Evolutionary conservation across 1,284 basidiomycete species (phyloP).

Genomic region (Abortiporus biennis): DNA sequence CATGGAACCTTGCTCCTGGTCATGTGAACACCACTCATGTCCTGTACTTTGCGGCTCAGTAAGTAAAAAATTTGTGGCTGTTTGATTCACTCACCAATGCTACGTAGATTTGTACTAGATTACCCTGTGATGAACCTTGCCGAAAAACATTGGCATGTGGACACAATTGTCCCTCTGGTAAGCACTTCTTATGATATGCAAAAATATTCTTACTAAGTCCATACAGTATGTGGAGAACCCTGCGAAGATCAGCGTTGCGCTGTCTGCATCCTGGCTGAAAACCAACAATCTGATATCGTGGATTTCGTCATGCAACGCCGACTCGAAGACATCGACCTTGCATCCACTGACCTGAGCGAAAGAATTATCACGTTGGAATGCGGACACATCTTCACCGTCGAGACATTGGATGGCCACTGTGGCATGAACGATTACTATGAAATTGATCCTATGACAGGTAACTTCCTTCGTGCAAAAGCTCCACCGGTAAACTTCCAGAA

Average conservation of each 20-base stretch:
- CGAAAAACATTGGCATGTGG: constrained; percentile 42
- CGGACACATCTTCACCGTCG: constrained; percentile 61
- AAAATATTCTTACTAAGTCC: constrained; percentile 8
- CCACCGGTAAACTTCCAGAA: constrained; percentile 34
- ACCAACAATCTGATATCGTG: constrained; percentile 38
- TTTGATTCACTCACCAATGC: neutral
- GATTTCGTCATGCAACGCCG: constrained; percentile 52
- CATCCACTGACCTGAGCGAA: constrained; percentile 35
- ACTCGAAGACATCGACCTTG: constrained; percentile 40
- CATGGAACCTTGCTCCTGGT: constrained; percentile 54
- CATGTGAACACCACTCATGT: constrained; percentile 48
- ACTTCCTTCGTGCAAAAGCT: constrained; percentile 33
- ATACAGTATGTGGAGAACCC: constrained; percentile 59
- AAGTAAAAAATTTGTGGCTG: constrained; percentile 19
- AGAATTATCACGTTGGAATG: constrained; percentile 58
- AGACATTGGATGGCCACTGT: constrained; percentile 59
- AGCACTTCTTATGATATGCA: constrained; percentile 9
- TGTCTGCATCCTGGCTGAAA: constrained; percentile 37
- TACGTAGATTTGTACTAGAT: constrained; percentile 51
- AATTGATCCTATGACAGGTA: constrained; percentile 21
- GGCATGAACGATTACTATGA: constrained; percentile 48
- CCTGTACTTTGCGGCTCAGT: constrained; percentile 65
- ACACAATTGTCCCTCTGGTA: constrained; percentile 61
- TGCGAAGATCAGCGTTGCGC: constrained; percentile 52
- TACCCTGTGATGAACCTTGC: constrained; percentile 61